These are phyloP conservation scores for Schwanniomyces vanrijiae DNA, from an alignment of 805 yeast genomes.

Conservation along the genomic window DNA sequence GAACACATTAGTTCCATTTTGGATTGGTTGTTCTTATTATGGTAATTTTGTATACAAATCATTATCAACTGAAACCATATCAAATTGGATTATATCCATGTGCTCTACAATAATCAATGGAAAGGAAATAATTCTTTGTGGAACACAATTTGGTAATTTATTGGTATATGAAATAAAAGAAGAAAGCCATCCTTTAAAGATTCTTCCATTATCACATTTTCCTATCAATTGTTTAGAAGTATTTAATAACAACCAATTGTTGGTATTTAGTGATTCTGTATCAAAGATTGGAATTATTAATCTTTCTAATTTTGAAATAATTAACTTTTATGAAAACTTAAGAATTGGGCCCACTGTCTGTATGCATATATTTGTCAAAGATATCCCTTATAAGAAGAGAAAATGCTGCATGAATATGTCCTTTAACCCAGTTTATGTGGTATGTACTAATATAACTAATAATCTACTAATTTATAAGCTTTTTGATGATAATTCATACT, in stretches of 20 bases:
- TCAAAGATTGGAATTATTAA: constrained; percentile 29
- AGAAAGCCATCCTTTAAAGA: constrained; percentile 13
- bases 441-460: constrained; percentile 22
- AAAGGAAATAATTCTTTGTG: constrained; percentile 20
- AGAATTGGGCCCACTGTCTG: constrained; percentile 21
- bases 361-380: constrained; percentile 12
- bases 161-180: constrained; percentile 16
- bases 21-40: constrained; percentile 10
- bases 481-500: constrained; percentile 15
- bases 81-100: constrained; percentile 24
- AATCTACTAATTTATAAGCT: constrained; percentile 21
- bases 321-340: constrained; percentile 18
- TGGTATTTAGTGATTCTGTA: constrained; percentile 28
- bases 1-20: constrained; percentile 12
- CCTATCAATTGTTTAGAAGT: constrained; percentile 19
- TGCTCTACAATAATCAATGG: constrained; percentile 12
- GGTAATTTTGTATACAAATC: constrained; percentile 11
- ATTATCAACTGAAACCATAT: constrained; percentile 7
- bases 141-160: constrained; percentile 32
- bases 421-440: constrained; percentile 23
- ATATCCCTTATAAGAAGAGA: constrained; percentile 3
- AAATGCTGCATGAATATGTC: constrained; percentile 5
- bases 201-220: constrained; percentile 21
- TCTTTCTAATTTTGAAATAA: constrained; percentile 11
- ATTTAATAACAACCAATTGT: constrained; percentile 15